Evolutionary conservation across 2,329 filamentous ascomycete genomes (phyloP).

Genomic region (Rhynchosporium agropyri): DNA sequence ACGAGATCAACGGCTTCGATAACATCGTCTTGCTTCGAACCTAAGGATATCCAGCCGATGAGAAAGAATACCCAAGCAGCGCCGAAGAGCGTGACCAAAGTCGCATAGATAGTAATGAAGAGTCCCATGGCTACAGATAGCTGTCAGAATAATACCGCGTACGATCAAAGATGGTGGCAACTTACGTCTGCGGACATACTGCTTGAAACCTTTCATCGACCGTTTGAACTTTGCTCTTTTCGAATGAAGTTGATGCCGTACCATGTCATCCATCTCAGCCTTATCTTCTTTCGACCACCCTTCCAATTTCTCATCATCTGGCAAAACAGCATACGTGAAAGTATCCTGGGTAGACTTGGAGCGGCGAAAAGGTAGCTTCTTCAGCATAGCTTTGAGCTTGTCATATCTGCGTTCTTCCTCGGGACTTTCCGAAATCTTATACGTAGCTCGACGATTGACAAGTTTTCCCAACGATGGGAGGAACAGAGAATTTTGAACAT

Average conservation of each 20-base stretch:
- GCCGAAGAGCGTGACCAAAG: conserved; percentile 81
- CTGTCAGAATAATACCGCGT: not conserved
- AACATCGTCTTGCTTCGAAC: conserved; percentile 67
- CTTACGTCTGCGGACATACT: conserved; percentile 73
- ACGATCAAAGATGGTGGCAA: conserved; percentile 24
- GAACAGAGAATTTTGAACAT: conserved; percentile 88
- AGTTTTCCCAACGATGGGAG: conserved; percentile 74
- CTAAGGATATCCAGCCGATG: conserved; percentile 87
- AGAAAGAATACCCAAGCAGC: conserved; percentile 86
- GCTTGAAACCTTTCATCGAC: conserved; percentile 73
- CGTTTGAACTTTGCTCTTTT: conserved; percentile 78
- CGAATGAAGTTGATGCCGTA: conserved; percentile 86
- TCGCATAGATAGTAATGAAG: conserved; percentile 80
- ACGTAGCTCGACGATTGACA: conserved; percentile 63
- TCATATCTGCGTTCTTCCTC: conserved; percentile 32
- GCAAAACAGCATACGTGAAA: conserved; percentile 76
- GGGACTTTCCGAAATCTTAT: conserved; percentile 29
- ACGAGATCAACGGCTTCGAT: conserved; percentile 72
- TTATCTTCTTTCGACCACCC: conserved; percentile 78
- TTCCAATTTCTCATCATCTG: conserved; percentile 69
- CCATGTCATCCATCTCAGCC: conserved; percentile 77
- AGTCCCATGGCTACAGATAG: conserved; percentile 66
- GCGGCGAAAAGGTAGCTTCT: conserved; percentile 18
- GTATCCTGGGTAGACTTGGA: conserved; percentile 44
- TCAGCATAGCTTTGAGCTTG: conserved; percentile 33